Evolutionary conservation across 2,329 filamentous ascomycete species (phyloP).

Genomic region (Metarhizium guizhouense): DNA sequence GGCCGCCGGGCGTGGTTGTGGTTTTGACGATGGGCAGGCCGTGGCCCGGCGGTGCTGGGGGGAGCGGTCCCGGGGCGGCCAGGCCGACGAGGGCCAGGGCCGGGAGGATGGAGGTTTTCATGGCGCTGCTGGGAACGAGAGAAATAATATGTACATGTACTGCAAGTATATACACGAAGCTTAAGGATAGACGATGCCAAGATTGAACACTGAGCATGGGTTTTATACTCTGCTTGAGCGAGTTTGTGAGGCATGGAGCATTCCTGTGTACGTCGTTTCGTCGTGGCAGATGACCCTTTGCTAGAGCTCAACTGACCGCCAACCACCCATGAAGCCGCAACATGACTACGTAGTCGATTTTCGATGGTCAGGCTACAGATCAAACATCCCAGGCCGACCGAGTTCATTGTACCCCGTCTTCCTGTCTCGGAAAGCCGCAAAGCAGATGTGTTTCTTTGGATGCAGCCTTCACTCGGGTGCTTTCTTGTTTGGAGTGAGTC

Average conservation of each 20-base stretch:
- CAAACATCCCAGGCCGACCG: not conserved
- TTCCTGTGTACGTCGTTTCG: not conserved
- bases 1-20: constrained; percentile 6
- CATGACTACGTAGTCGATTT: not conserved
- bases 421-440: not conserved
- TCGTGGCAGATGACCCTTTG: not conserved
- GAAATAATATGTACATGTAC: too few species aligned
- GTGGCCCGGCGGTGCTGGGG: not conserved
- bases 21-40: constrained; percentile 9
- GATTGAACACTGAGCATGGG: not conserved
- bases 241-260: not conserved
- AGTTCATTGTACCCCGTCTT: not conserved
- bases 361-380: not conserved
- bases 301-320: not conserved
- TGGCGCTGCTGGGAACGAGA: not conserved
- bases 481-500: not conserved
- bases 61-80: not conserved
- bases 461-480: not conserved
- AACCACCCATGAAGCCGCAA: not conserved
- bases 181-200: not conserved
- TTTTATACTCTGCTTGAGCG: not conserved
- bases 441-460: not conserved
- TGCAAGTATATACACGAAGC: not conserved
- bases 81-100: not conserved
- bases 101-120: not conserved